Percentiles rank a stretch among this genome's conserved stretches.
These are phyloP conservation scores for Saxispiralis lemnorum DNA, from an alignment of 495 filamentous ascomycete genomes.

Conservation along the genomic window DNA sequence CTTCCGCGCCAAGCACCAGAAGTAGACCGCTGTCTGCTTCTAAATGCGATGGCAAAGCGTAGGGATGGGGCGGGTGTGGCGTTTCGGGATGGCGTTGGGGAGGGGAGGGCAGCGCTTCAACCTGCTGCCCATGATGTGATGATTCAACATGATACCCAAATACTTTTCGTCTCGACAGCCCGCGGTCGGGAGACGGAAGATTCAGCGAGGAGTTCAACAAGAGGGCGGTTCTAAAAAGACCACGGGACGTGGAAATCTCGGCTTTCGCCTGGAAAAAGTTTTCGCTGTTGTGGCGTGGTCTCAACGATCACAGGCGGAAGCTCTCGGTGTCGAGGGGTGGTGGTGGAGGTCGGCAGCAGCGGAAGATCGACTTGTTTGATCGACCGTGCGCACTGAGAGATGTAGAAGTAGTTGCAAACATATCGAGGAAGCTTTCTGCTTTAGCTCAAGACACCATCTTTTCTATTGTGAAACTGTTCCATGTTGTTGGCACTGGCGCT, in stretches of 20 bases:
- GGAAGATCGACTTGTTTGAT: no score
- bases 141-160: constrained; percentile 13
- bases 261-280: not conserved
- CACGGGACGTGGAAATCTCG: no score
- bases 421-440: no score
- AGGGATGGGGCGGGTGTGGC: not conserved
- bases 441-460: no score
- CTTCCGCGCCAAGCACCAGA: constrained; percentile 71
- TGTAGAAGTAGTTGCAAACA: no score
- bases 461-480: no score
- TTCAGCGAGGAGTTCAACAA: constrained; percentile 7
- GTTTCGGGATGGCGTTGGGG: not conserved
- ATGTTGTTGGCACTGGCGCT: no score
- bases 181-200: not conserved
- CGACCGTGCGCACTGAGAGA: no score
- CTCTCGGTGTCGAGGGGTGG: no score
- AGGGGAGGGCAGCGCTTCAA: not conserved
- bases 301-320: constrained; percentile 7
- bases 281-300: constrained; percentile 1
- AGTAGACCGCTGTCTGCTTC: not conserved
- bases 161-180: not conserved
- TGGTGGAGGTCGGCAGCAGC: no score
- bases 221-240: no score
- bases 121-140: not conserved
- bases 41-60: no score